Percentiles rank a stretch among this genome's conserved stretches.
phyloP scores from a whole-genome alignment of 495 filamentous ascomycete genomes.

The Talaromyces thailandensis region DNA sequence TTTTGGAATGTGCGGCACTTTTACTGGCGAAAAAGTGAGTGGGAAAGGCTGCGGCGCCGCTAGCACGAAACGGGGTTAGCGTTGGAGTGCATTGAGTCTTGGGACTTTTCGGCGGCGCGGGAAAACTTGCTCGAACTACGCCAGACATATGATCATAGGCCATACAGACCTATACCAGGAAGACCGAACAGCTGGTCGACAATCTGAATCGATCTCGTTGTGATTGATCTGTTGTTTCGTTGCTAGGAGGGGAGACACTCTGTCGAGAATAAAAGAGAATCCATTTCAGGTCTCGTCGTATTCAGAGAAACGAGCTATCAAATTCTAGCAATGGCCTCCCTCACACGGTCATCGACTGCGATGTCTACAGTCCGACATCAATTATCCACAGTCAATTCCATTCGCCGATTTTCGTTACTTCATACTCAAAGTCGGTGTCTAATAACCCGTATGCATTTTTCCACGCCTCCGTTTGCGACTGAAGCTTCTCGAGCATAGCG shows the following conservation, averaged over 20 bases:
- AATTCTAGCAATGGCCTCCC: not conserved
- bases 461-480: not conserved
- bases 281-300: not conserved
- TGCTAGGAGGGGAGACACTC: not conserved
- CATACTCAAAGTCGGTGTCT: not conserved
- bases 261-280: not conserved
- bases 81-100: not conserved
- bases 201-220: not conserved
- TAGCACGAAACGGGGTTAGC: conserved; percentile 13
- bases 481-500: too few relatives aligned
- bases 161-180: too few relatives aligned
- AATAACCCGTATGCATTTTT: not conserved
- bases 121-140: not conserved
- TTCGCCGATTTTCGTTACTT: not conserved
- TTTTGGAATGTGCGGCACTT: conserved; percentile 20
- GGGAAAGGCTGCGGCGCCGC: conserved; percentile 27
- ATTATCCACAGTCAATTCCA: not conserved
- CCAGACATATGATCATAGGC: not conserved
- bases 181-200: not conserved
- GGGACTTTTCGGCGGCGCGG: not conserved
- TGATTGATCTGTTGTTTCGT: not conserved
- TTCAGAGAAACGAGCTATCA: not conserved
- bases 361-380: not conserved
- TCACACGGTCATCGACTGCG: not conserved
- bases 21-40: conserved; percentile 30